Evolutionary conservation across 1,284 basidiomycete species (phyloP), one percentile per base, ranked within the genome.

Genomic region (Naganishia sp.): DNA sequence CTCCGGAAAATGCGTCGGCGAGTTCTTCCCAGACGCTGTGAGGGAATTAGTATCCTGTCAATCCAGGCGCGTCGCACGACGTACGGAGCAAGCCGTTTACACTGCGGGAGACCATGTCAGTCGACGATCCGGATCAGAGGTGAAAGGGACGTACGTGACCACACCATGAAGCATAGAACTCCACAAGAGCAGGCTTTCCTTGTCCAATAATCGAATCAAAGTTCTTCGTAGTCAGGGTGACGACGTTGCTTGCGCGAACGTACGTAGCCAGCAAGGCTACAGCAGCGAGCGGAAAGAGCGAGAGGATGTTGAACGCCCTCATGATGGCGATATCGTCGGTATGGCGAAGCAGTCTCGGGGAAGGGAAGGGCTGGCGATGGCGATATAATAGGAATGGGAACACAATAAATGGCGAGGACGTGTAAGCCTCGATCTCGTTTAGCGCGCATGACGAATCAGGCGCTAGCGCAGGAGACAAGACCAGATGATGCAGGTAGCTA

Each of bases 11-110:
- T 13, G 90, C 89, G 74, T 95, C 90, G 43, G 88, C 94, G 21
- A 97, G 85, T 77, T 94, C 84, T 77, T 95, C 94, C 72, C 91
- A 97, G 3, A 82, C 80, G 13, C 94, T 94, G 0, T 90, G 92
- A 66, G 88, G 81, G 85, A 88, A 89, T 18, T 51, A 52, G 17
- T 7, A 18, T 18, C 3, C 17, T 90, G 77, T 61, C 56, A 56
- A 21, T 55, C 52, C 11, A 9, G 10, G 49, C 15, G 50, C 13
- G 46, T 56, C 18, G 46, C 54, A 43, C 51, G 43, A 23, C 47
- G 39, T 51, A 54, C 41, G 45, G 51, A 23, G 46, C 43, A 17
- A 51, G 51, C 31, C 53, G 51, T 41, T 52, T 56, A 31, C 45
- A 50, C 35, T 42, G 32, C n/a, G 10, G 1, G 32, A 42, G 15